Base-by-base conservation (phyloP, 345 rosid genomes). In the Durio zibethinus region DNA sequence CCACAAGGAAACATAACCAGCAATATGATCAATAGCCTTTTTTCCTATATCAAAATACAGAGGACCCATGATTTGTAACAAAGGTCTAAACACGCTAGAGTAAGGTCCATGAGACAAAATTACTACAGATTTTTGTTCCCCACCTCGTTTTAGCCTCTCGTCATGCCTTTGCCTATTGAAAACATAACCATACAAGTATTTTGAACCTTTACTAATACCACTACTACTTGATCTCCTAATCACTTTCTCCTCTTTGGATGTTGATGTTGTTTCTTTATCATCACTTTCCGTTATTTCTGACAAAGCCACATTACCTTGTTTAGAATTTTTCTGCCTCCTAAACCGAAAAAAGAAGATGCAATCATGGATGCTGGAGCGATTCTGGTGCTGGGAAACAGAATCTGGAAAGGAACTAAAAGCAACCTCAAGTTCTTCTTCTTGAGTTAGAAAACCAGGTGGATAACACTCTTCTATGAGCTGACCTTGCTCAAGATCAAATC, bases 301-400 rank as follows among this genome's bases (percentile, higher is more conserved):
- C 1, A 85, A 67, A 76, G 82, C 68, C 27, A 60, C 80, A 74
- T 79, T 80, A 20, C 64, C 73, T 69, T 66, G 78, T 77, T 86
- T 85, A 69, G 77, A 56, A 50, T 75, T 80, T 75, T 82, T 84
- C 9, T 83, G 87, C 88, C 97, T 89, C 69, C 76, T 84, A 79
- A 92, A 82, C 60, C 99, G 98, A 83, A 93, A 96, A 83, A 96
- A 96, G 90, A 96, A 96, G 79, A 96, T 90, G 88, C 95, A 96
- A 76, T 96, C 99, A 66, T 96, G 95, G 81, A 93, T 90, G 90
- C 97, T 96, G 8, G 97, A 76, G 10, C 93, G 97, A 63, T 96
- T 92, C 73, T 92, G 97, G 77, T 90, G 80, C 85, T 93, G 99
- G 45, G 98, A 92, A 72, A 93, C 87, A 10, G 98, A 96, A 86